Conservation (phyloP, 2,329 filamentous ascomycete genomes). For the Colletotrichum kahawae region DNA sequence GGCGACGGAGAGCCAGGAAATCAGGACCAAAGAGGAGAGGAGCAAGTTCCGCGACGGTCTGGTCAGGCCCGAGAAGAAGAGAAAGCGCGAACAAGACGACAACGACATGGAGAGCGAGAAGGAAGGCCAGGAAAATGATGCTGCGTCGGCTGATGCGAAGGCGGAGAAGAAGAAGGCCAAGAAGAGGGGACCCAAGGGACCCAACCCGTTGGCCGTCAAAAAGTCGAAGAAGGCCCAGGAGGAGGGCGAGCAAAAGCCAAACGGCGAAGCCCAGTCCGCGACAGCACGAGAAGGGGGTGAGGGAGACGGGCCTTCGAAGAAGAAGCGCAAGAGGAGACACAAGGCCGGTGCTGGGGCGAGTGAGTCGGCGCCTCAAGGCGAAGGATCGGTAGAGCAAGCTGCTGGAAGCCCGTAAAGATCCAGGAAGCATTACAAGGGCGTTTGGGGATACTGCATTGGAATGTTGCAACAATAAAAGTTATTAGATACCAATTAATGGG, state of each 20-base stretch:
- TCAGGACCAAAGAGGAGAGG: slow-evolving; percentile 72
- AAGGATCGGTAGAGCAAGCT: slow-evolving; percentile 16
- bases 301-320: slow-evolving; percentile 32
- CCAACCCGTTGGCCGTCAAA: slow-evolving; percentile 74
- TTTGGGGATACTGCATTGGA: slow-evolving; percentile 14
- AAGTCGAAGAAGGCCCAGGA: slow-evolving; percentile 63
- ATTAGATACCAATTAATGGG: slow-evolving; percentile 17
- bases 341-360: slow-evolving; percentile 32
- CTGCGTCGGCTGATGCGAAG: slow-evolving; percentile 7
- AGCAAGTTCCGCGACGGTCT: slow-evolving; percentile 76
- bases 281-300: slow-evolving; percentile 24
- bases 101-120: slow-evolving; percentile 41
- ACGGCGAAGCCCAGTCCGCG: slow-evolving; percentile 24
- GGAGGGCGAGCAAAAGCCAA: slow-evolving; percentile 25
- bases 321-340: slow-evolving; percentile 41
- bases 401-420: slow-evolving; percentile 5
- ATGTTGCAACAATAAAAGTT: slow-evolving; percentile 18
- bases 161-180: slow-evolving; percentile 58
- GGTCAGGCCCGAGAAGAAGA: slow-evolving; percentile 57
- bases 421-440: slow-evolving; percentile 5
- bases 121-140: slow-evolving; percentile 22
- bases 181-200: slow-evolving; percentile 66
- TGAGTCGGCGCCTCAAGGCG: slow-evolving; percentile 28
- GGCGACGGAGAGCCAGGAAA: slow-evolving; percentile 68
- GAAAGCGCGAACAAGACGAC: slow-evolving; percentile 51